A percentile compares a stretch with the other conserved stretches of the same genome.
Evolutionary conservation across 345 rosid species (phyloP).

Genomic region (Mercurialis annua): DNA sequence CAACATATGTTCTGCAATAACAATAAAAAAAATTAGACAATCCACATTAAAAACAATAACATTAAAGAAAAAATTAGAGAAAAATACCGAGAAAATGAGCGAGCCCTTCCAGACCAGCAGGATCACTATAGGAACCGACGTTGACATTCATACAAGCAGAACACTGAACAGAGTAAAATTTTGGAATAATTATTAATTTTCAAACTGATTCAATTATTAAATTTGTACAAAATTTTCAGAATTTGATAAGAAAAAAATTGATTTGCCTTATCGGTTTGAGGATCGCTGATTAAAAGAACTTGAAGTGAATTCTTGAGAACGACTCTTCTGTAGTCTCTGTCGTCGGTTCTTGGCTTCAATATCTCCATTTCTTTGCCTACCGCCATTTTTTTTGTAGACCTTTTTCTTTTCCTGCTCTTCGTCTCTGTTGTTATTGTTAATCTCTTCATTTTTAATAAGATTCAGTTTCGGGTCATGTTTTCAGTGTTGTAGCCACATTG

Average conservation of each 20-base stretch:
- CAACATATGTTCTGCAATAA: constrained; percentile 79
- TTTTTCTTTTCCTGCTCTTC: neutral
- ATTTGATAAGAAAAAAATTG: neutral
- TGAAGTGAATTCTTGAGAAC: constrained; percentile 69
- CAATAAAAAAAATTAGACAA: constrained; percentile 1
- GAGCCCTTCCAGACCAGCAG: constrained; percentile 81
- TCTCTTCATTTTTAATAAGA: too few species aligned
- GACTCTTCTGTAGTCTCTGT: constrained; percentile 63
- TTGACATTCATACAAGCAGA: constrained; percentile 89
- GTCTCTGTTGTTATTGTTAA: neutral
- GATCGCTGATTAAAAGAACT: constrained; percentile 79
- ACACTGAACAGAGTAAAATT: constrained; percentile 45
- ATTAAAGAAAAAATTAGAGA: neutral
- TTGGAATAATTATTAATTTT: neutral
- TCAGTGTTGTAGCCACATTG: too few species aligned
- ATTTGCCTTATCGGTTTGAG: constrained; percentile 76
- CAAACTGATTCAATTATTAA: too few species aligned
- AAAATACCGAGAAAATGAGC: constrained; percentile 83
- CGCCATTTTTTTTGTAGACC: constrained; percentile 35
- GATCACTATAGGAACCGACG: constrained; percentile 79
- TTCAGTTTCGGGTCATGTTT: too few species aligned
- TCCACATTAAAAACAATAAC: neutral
- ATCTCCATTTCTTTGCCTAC: constrained; percentile 47
- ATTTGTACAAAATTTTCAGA: too few species aligned
- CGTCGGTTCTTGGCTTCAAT: constrained; percentile 70